Percentiles rank a stretch among this genome's conserved stretches.
Conservation (phyloP, 441 rosid species). For the Hura crepitans region DNA sequence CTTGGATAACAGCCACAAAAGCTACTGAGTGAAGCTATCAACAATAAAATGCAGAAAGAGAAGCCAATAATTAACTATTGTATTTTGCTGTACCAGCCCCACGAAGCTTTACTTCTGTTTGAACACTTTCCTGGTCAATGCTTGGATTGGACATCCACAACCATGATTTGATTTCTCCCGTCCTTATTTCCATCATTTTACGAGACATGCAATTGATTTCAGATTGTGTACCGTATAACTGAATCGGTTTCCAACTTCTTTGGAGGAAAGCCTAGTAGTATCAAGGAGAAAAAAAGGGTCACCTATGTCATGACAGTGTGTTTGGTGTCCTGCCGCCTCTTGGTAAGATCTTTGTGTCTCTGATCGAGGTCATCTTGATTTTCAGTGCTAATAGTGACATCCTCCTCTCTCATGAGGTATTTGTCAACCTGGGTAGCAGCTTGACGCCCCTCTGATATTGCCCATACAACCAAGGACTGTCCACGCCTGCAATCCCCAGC, state of each 20-base stretch:
- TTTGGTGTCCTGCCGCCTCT: conserved; percentile 40
- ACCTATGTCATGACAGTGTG: conserved; percentile 42
- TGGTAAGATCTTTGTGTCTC: conserved; percentile 28
- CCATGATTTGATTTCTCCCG: not conserved
- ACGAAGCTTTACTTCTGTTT: not conserved
- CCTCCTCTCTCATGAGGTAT: conserved; percentile 44
- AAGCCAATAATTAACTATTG: not conserved
- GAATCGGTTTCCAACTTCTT: conserved; percentile 15
- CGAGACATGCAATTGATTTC: not conserved
- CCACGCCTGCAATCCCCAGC: conserved; percentile 99
- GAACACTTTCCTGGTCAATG: not conserved
- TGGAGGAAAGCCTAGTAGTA: not conserved
- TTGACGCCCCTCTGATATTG: conserved; percentile 98
- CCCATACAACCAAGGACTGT: conserved; percentile 99
- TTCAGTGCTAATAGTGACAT: not conserved
- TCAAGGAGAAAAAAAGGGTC: conserved; percentile 2
- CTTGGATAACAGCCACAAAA: conserved; percentile 15
- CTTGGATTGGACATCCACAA: not conserved
- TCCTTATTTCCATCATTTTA: not conserved
- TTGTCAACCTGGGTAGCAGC: conserved; percentile 90
- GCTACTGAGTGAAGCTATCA: conserved; percentile 18
- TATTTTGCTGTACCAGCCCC: conserved; percentile 14
- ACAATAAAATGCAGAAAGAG: conserved; percentile 8
- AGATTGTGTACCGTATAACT: conserved; percentile 2
- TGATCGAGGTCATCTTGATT: conserved; percentile 27